Percentiles rank a stretch among this genome's conserved stretches.
Conservation (phyloP, 768 basidiomycete species). For the Pleurotus ostreatus region DNA sequence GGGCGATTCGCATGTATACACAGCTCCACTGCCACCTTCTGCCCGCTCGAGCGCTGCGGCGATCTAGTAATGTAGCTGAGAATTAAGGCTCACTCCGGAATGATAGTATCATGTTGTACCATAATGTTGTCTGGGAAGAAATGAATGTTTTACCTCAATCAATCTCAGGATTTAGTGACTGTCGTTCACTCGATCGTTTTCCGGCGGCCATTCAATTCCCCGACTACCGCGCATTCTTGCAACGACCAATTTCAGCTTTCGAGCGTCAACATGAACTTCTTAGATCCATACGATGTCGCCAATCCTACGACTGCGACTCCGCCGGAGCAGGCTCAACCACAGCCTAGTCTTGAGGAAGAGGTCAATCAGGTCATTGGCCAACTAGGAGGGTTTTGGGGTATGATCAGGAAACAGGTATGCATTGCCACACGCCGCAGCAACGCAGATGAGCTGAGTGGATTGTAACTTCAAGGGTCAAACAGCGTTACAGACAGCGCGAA, state of each 20-base stretch:
- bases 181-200: not conserved
- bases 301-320: constrained; percentile 41
- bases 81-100: not conserved
- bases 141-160: not conserved
- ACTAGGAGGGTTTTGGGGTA: constrained; percentile 85
- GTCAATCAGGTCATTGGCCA: constrained; percentile 88
- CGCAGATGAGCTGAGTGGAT: not conserved
- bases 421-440: not conserved
- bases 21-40: not conserved
- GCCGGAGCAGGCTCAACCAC: constrained; percentile 20
- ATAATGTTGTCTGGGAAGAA: not conserved
- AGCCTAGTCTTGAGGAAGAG: constrained; percentile 77
- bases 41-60: not conserved
- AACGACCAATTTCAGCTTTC: not conserved
- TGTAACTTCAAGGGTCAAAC: constrained; percentile 53
- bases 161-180: not conserved
- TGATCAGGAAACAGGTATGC: constrained; percentile 82
- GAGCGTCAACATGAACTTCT: constrained; percentile 60
- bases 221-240: constrained; percentile 13
- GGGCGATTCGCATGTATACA: constrained; percentile 11
- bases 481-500: constrained; percentile 63
- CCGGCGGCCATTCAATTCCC: constrained; percentile 16
- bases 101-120: not conserved
- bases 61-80: not conserved
- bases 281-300: constrained; percentile 64